These are phyloP conservation scores for Pseudomonodictys pantanalensis DNA, from an alignment of 495 filamentous ascomycete species.

Conservation along the genomic window DNA sequence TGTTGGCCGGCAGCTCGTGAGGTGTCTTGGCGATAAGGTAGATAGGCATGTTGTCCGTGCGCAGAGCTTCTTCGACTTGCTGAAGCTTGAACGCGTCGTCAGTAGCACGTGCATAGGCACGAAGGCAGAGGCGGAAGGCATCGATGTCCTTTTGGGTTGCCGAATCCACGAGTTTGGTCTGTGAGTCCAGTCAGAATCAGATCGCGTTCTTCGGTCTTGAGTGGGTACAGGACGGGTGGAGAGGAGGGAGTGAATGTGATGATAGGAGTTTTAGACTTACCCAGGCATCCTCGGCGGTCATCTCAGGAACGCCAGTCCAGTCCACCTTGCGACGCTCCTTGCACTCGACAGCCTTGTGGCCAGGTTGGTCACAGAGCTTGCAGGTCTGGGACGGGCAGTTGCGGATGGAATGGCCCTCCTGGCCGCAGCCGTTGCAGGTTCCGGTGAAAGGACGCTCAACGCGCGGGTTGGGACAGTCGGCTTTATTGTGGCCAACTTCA, in stretches of 20 bases:
- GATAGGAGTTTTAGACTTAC: no score
- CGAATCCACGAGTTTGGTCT: conserved; percentile 60
- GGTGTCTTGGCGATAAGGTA: conserved; percentile 71
- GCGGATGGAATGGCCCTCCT: conserved; percentile 67
- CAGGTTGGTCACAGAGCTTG: conserved; percentile 71
- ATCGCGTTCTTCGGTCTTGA: no score
- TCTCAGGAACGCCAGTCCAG: conserved; percentile 55
- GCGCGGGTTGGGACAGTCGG: conserved; percentile 63
- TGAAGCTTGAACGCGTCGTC: conserved; percentile 63
- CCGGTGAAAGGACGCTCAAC: conserved; percentile 58
- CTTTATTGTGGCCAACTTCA: conserved; percentile 63
- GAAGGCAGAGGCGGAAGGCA: conserved; percentile 66
- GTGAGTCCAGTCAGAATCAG: no score
- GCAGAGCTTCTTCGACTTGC: conserved; percentile 74
- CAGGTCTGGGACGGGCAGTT: conserved; percentile 74
- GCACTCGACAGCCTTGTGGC: conserved; percentile 66
- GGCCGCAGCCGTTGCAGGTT: conserved; percentile 67
- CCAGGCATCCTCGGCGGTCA: conserved; percentile 67
- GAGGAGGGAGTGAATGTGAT: no score
- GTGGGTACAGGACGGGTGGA: no score
- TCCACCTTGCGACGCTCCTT: conserved; percentile 67
- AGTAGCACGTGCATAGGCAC: conserved; percentile 70
- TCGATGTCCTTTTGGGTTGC: conserved; percentile 65
- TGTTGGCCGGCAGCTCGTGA: conserved; percentile 53
- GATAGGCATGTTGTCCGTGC: conserved; percentile 56